These are phyloP conservation scores for Saussurea involucrata DNA, from an alignment of 129 eudicot genomes.

Conservation along the genomic window DNA sequence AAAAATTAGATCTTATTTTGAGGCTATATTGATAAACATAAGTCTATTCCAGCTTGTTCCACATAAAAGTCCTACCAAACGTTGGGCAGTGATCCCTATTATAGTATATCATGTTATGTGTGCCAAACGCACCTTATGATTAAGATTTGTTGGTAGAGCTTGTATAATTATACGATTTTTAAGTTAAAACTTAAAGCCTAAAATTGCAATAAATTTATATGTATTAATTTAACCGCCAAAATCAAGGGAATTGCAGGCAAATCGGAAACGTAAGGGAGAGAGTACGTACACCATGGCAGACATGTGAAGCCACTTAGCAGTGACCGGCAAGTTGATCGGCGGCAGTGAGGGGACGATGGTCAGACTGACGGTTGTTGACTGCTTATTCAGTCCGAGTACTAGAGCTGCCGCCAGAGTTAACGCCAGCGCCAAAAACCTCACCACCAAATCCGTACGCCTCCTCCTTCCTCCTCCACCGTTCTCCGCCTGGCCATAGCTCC, in stretches of 20 bases:
- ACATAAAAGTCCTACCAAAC: too few relatives aligned
- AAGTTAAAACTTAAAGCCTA: too few relatives aligned
- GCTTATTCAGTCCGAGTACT: slow-evolving; percentile 53
- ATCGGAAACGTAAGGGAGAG: background rate
- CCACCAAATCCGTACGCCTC: slow-evolving; percentile 29
- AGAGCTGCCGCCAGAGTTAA: slow-evolving; percentile 52
- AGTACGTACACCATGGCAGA: slow-evolving; percentile 71
- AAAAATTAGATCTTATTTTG: too few relatives aligned
- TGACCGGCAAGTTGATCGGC: slow-evolving; percentile 52
- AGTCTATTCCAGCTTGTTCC: too few relatives aligned
- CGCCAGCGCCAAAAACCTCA: slow-evolving; percentile 52
- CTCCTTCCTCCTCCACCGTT: slow-evolving; percentile 7
- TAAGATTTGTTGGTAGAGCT: too few relatives aligned
- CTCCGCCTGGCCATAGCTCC: slow-evolving; percentile 8
- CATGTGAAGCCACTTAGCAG: slow-evolving; percentile 63
- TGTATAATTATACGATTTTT: too few relatives aligned
- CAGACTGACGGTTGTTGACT: slow-evolving; percentile 36
- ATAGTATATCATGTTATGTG: too few relatives aligned
- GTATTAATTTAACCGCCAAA: background rate
- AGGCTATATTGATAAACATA: too few relatives aligned
- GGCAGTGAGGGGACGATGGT: slow-evolving; percentile 46
- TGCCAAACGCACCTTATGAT: too few relatives aligned
- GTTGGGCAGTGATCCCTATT: too few relatives aligned
- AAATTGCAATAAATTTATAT: too few relatives aligned
- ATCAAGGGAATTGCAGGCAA: background rate